Evolutionary conservation across 1,139 yeast genomes (phyloP).

Genomic region (Yamadazyma dushanensis): DNA sequence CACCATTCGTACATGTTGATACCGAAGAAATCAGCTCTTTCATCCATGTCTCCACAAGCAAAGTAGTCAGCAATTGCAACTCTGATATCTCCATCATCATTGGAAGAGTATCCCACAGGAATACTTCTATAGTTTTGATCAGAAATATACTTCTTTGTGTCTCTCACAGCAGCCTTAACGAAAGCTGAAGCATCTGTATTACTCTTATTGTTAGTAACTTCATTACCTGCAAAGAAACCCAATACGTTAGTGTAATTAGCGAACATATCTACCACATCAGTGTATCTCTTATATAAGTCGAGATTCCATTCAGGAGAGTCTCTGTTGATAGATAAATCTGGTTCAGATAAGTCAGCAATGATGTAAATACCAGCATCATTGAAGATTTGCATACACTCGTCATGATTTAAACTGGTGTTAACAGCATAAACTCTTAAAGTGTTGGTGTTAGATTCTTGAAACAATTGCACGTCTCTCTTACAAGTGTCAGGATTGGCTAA

Average conservation of each 20-base stretch:
- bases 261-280: conserved; percentile 71
- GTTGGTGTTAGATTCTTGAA: conserved; percentile 61
- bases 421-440: conserved; percentile 75
- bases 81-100: conserved; percentile 75
- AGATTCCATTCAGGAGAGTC: conserved; percentile 61
- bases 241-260: conserved; percentile 71
- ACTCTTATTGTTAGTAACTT: conserved; percentile 72
- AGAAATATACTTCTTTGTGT: conserved; percentile 72
- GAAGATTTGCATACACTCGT: conserved; percentile 63
- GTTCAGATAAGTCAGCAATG: conserved; percentile 74
- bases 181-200: conserved; percentile 81
- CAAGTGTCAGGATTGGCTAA: conserved; percentile 71
- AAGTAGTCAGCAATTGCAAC: conserved; percentile 76
- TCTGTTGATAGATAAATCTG: conserved; percentile 63
- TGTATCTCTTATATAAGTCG: conserved; percentile 67
- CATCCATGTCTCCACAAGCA: conserved; percentile 71
- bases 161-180: conserved; percentile 89
- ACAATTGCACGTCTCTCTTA: conserved; percentile 76
- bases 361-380: conserved; percentile 78
- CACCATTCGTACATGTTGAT: conserved; percentile 97
- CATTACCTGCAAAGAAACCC: conserved; percentile 92
- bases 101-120: conserved; percentile 90
- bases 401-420: conserved; percentile 62
- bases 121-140: conserved; percentile 64
- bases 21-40: conserved; percentile 85